Base-by-base conservation (phyloP, 164 flowering plant species). In the Macadamia tetraphylla region DNA sequence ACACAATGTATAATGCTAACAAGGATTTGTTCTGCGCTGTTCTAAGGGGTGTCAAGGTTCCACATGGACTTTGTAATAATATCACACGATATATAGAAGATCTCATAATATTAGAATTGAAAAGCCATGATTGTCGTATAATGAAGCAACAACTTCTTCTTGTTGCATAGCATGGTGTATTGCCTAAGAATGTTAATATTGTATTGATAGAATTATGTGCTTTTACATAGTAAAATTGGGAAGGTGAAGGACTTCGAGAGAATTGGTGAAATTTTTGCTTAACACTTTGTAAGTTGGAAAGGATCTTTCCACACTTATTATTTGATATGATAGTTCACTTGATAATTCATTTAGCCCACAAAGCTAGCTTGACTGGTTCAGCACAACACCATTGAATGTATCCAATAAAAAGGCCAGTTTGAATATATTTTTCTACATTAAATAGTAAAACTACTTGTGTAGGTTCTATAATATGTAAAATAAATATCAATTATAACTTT, bases 281-380 rank as follows among this genome's bases (percentile, higher is more conserved):
- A 6, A 2, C 13, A 6, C 1, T 51, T 3, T 51, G 15, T 15
- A 10, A 51, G 13, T 10, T 51, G 9, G 5, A 1, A 10, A 14
- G 3, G 17, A 4, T 51, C 13, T 72, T 76, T 51, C 70, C 69
- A 0, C 68, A 73, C 15, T n/a, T 67, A 1, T 76, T 76, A 51
- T 76, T 76, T 44, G 58, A 67, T 49, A 60, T 71, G 0, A 71
- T 68, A 69, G 63, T 68, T 6, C 73, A 72, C 17, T 60, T 69
- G 14, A 23, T 65, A 1, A 17, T 65, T 10, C 73, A 69, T 40
- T 57, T 76, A 13, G 60, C 52, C 3, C 2, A 15, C 3, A 67
- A 71, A 23, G 67, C 51, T 1, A 59, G 11, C 29, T 9, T 71
- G 5, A 43, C 8, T 2, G 68, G 69, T 7, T 71, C 65, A 10